A percentile compares a stretch with the other conserved stretches of the same genome.
phyloP scores from a whole-genome alignment of 768 basidiomycete genomes.

The Zangia roseola region DNA sequence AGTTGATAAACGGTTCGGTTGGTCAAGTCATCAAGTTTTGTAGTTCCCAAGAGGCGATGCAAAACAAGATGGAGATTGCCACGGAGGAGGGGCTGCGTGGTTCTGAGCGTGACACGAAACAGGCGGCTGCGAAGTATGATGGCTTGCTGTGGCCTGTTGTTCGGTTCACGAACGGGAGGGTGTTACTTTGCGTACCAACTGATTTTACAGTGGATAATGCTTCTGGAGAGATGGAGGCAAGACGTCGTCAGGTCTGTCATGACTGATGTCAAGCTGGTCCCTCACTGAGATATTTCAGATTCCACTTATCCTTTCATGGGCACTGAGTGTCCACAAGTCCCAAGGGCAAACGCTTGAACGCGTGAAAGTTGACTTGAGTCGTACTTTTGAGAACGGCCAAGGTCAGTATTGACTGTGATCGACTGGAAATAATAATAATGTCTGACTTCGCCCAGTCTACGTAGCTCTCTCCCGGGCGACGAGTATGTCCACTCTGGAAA shows the following conservation, averaged over 20 bases:
- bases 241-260: slow-evolving; percentile 50
- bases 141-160: slow-evolving; percentile 58
- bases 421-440: neutral
- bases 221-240: slow-evolving; percentile 56
- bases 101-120: slow-evolving; percentile 24
- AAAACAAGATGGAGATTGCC: slow-evolving; percentile 37
- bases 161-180: slow-evolving; percentile 49
- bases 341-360: slow-evolving; percentile 88
- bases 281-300: slow-evolving; percentile 37
- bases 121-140: slow-evolving; percentile 17
- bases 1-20: slow-evolving; percentile 69
- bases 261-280: neutral
- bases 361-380: slow-evolving; percentile 74
- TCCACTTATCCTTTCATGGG: slow-evolving; percentile 78
- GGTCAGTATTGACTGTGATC: slow-evolving; percentile 36
- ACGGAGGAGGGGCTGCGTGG: slow-evolving; percentile 34
- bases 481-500: slow-evolving; percentile 60
- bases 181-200: slow-evolving; percentile 48
- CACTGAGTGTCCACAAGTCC: slow-evolving; percentile 84
- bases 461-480: slow-evolving; percentile 76
- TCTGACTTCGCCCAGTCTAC: slow-evolving; percentile 44
- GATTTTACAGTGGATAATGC: slow-evolving; percentile 67
- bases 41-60: slow-evolving; percentile 42
- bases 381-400: slow-evolving; percentile 81
- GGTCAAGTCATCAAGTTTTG: slow-evolving; percentile 53